Evolutionary conservation across 2,329 filamentous ascomycete species (phyloP).

Genomic region (Triangularia setosa): DNA sequence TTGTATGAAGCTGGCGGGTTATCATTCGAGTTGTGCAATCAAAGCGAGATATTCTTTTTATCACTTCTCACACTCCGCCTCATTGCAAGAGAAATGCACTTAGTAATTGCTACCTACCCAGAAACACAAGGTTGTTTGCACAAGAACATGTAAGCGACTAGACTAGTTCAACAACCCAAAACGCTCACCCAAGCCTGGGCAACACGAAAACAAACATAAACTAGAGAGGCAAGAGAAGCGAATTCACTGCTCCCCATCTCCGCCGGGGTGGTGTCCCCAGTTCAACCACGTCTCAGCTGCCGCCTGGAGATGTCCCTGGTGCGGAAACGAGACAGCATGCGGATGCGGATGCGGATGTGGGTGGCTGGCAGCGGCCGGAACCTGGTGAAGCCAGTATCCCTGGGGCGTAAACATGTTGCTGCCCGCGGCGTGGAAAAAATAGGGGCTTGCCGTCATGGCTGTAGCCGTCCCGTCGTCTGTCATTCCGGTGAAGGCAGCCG

Average conservation of each 20-base stretch:
- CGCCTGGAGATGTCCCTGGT: background rate
- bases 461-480: background rate
- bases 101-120: too few relatives aligned
- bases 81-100: too few relatives aligned
- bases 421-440: background rate
- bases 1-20: background rate
- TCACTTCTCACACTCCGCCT: background rate
- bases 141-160: too few relatives aligned
- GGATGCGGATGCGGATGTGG: background rate
- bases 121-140: background rate
- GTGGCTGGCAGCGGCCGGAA: background rate
- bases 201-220: too few relatives aligned
- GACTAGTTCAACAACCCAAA: background rate
- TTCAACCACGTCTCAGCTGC: background rate
- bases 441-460: background rate
- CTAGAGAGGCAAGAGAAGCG: too few relatives aligned
- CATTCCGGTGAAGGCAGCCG: background rate
- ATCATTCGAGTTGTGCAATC: background rate
- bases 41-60: background rate
- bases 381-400: background rate
- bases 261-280: background rate
- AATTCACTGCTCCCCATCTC: background rate
- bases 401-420: slow-evolving; percentile 4
- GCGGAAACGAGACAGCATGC: background rate
- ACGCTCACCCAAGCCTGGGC: background rate